Base-by-base conservation (phyloP, 306 rosid genomes). In the Herpetospermum pedunculosum region DNA sequence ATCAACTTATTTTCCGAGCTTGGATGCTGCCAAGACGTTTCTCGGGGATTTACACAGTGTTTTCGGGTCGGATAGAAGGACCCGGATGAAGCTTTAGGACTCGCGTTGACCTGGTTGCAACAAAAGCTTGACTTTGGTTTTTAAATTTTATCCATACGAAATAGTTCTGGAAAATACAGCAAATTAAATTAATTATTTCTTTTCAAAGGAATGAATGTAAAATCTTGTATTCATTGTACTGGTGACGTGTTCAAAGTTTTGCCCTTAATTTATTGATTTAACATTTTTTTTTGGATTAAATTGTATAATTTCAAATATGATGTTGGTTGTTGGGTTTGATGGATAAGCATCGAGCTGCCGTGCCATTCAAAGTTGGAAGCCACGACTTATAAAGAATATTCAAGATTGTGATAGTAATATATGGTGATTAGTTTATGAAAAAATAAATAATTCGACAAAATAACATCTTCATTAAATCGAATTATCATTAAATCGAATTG, bases 21-120 rank as follows among this genome's bases (percentile, higher is more conserved):
- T 92, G 86, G 98, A 92, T 12, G 97, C 98, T 0, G 98, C 97
- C 0, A 92, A 90, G 92, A 90, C 98, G 6, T 92, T 92, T 49
- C 84, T 92, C 3, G 93, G 92, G 0, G 87, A 88, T 32, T 34
- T 62, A 2, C 78, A 76, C 15, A 21, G 62, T 19, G 73, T 43
- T 18, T 48, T n/a, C 60, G 43, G 40, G 53, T 55, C 65, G 71
- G 70, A 74, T 44, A 34, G 77, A n/a, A 21, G 30, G 32, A 59
- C 48, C 70, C 23, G 71, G 29, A 29, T 29, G 77, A 44, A 62
- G 46, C 71, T 26, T 5, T 44, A 75, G 59, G 69, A 46, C 74
- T 29, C 9, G 74, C 58, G 74, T 28, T 68, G 53, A 41, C 73
- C 37, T 5, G 18, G 25, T 43, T 0, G 1, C 19, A 23, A 23